Percentiles rank a stretch among this genome's conserved stretches.
Evolutionary conservation across 805 yeast genomes (phyloP).

Genomic region (Lipomyces mesembrius): DNA sequence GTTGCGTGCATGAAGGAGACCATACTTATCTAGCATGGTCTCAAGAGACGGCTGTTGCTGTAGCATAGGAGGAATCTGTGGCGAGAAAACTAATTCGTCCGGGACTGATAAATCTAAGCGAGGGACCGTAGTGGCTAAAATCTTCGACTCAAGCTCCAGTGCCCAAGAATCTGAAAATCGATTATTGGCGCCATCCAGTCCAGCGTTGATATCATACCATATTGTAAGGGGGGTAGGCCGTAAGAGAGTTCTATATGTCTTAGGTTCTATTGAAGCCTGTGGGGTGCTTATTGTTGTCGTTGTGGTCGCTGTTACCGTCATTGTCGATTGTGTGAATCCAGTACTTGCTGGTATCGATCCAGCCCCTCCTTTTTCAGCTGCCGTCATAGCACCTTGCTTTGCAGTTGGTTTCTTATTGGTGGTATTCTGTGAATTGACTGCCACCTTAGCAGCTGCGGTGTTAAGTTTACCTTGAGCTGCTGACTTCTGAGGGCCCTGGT

Average conservation of each 20-base stretch:
- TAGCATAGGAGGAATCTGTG: neutral
- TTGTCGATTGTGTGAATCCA: neutral
- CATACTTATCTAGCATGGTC: constrained; percentile 14
- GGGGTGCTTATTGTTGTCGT: constrained; percentile 14
- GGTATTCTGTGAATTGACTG: neutral
- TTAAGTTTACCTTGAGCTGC: neutral
- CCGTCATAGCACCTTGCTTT: constrained; percentile 1
- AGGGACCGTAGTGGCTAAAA: constrained; percentile 75
- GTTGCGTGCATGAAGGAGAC: constrained; percentile 40
- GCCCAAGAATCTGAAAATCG: constrained; percentile 80
- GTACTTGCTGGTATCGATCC: neutral
- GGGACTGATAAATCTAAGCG: constrained; percentile 77
- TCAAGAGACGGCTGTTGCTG: constrained; percentile 12
- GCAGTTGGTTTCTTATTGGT: neutral
- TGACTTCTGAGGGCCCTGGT: neutral
- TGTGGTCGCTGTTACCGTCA: neutral
- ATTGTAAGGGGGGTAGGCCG: constrained; percentile 79
- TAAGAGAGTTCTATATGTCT: constrained; percentile 75
- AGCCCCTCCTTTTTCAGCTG: constrained; percentile 2
- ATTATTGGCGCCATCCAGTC: constrained; percentile 76
- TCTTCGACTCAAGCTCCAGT: constrained; percentile 84
- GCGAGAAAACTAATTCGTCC: constrained; percentile 45
- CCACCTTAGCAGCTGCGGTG: neutral
- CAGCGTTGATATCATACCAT: constrained; percentile 70
- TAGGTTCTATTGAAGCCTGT: constrained; percentile 54